A percentile compares a stretch with the other conserved stretches of the same genome.
phyloP scores from a whole-genome alignment of 2,329 filamentous ascomycete genomes.

The Cladosporium sp. region DNA sequence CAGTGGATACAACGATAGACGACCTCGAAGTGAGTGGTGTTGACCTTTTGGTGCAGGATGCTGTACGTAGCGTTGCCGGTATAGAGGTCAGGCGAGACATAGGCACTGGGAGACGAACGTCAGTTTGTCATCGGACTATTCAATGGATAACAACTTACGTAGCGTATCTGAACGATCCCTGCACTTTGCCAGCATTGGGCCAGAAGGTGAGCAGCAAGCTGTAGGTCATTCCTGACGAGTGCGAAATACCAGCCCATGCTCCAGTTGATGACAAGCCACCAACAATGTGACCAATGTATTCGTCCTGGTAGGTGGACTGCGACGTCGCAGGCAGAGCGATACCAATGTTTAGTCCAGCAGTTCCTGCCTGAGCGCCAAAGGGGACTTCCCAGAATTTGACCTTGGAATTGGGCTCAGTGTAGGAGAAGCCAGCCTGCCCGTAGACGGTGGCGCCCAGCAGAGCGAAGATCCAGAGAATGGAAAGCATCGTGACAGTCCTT shows the following conservation, averaged over 20 bases:
- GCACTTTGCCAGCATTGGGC: conserved; percentile 54
- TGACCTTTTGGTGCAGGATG: conserved; percentile 60
- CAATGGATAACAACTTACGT: conserved; percentile 27
- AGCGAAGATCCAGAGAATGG: conserved; percentile 15
- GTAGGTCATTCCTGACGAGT: conserved; percentile 59
- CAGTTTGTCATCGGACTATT: not conserved
- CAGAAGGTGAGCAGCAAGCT: conserved; percentile 60
- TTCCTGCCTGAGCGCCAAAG: conserved; percentile 42
- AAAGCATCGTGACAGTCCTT: not conserved
- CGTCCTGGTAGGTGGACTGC: conserved; percentile 45
- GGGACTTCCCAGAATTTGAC: conserved; percentile 57
- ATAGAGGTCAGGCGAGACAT: conserved; percentile 60
- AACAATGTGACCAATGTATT: conserved; percentile 63
- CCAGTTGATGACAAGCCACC: conserved; percentile 41
- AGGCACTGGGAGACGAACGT: conserved; percentile 42
- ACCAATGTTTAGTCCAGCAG: conserved; percentile 55
- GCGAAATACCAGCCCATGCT: conserved; percentile 62
- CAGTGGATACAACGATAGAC: conserved; percentile 63
- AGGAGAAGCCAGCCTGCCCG: conserved; percentile 18
- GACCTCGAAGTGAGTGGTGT: conserved; percentile 60
- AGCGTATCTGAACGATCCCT: conserved; percentile 60
- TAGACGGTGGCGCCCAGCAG: conserved; percentile 12
- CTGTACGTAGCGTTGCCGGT: conserved; percentile 63
- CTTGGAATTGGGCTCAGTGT: conserved; percentile 44
- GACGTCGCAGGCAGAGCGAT: conserved; percentile 53